A percentile compares a stretch with the other conserved stretches of the same genome.
Evolutionary conservation across 768 basidiomycete genomes (phyloP).

Genomic region (Mycena galopus): DNA sequence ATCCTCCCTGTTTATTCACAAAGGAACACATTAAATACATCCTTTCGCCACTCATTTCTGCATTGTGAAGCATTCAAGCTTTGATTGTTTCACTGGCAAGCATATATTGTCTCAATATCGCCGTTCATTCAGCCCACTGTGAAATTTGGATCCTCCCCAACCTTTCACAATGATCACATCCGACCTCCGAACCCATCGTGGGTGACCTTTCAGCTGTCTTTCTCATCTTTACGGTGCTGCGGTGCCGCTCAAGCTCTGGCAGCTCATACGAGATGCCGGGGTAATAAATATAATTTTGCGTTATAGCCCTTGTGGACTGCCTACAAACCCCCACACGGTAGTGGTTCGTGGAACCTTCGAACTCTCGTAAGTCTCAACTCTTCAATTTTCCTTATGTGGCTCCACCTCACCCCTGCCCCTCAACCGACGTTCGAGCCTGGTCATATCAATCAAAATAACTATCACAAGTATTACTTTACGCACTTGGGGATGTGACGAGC

Average conservation of each 20-base stretch:
- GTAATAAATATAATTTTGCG: neutral
- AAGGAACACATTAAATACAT: no score
- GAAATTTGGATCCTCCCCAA: neutral
- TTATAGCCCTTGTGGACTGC: constrained; percentile 3
- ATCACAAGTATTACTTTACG: constrained; percentile 18
- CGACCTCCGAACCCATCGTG: constrained; percentile 8
- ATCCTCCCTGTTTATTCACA: no score
- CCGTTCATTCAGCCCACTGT: neutral
- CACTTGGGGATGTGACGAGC: constrained; percentile 13
- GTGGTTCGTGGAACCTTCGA: constrained; percentile 18
- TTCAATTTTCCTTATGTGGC: constrained; percentile 30
- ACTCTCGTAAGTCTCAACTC: constrained; percentile 24
- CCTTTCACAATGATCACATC: constrained; percentile 25
- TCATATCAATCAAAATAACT: constrained; percentile 22
- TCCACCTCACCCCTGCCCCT: neutral
- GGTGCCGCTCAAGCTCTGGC: neutral
- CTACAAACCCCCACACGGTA: constrained; percentile 10
- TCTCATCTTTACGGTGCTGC: no score
- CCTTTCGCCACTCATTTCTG: no score
- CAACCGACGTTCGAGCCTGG: neutral
- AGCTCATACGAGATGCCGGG: neutral
- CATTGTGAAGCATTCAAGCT: neutral
- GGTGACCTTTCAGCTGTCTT: constrained; percentile 3
- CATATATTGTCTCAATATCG: neutral
- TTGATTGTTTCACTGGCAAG: no score